Evolutionary conservation across 257 asterid genomes (phyloP).

Genomic region (Capsicum chinense): DNA sequence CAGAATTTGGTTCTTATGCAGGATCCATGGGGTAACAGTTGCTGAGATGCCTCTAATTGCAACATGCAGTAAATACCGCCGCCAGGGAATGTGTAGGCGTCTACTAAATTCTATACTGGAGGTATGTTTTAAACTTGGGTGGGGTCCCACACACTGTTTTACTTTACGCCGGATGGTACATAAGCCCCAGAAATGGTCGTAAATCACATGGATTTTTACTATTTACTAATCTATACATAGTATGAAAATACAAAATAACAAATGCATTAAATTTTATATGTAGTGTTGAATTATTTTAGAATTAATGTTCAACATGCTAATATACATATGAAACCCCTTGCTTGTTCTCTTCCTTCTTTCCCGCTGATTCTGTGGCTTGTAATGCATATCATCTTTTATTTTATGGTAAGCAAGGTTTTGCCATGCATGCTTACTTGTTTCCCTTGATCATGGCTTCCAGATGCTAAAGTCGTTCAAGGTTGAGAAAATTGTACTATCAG

Average conservation of each 20-base stretch:
- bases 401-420: background rate
- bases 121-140: constrained; percentile 44
- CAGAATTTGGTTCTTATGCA: constrained; percentile 41
- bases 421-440: constrained; percentile 3
- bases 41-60: constrained; percentile 98
- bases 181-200: background rate
- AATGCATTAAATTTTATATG: background rate
- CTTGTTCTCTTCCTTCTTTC: background rate
- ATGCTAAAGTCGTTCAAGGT: constrained; percentile 78
- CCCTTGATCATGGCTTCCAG: constrained; percentile 48
- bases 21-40: constrained; percentile 87
- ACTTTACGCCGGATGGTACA: background rate
- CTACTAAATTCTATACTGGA: constrained; percentile 74
- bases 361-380: background rate
- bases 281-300: background rate
- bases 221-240: background rate
- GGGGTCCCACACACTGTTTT: background rate
- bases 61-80: constrained; percentile 90
- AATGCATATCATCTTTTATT: constrained; percentile 15
- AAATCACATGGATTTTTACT: background rate
- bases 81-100: constrained; percentile 96
- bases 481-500: constrained; percentile 81
- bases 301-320: background rate
- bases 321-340: background rate
- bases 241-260: background rate